These are phyloP conservation scores for Magnolia officinalis DNA, from an alignment of 164 flowering plant genomes.

Conservation along the genomic window DNA sequence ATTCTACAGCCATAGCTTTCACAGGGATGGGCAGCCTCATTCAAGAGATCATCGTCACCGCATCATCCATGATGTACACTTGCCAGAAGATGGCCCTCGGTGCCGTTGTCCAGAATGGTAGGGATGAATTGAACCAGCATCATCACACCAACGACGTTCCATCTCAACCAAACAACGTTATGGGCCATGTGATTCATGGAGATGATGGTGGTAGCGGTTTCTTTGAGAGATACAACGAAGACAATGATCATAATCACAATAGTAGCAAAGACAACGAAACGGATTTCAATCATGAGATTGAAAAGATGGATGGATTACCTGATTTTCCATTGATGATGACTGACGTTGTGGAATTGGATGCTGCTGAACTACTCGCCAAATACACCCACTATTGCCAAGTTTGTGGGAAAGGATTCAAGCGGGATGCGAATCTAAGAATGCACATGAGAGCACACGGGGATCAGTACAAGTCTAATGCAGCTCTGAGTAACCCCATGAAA, in stretches of 20 bases:
- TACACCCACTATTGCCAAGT: conserved; percentile 64
- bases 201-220: conserved; percentile 11
- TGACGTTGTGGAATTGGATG: conserved; percentile 47
- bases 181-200: background rate
- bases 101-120: background rate
- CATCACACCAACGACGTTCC: background rate
- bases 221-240: conserved; percentile 19
- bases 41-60: conserved; percentile 56
- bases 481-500: conserved; percentile 45
- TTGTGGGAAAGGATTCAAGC: conserved; percentile 81
- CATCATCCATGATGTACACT: conserved; percentile 65
- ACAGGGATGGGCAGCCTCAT: conserved; percentile 39
- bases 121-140: background rate
- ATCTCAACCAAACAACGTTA: background rate
- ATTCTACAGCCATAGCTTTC: conserved; percentile 32
- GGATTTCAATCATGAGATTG: background rate
- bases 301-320: background rate
- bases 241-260: background rate
- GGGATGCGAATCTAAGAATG: conserved; percentile 83
- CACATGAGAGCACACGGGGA: conserved; percentile 92
- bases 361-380: conserved; percentile 49
- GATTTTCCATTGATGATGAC: conserved; percentile 1
- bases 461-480: conserved; percentile 53
- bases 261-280: background rate
- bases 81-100: conserved; percentile 49